Conservation (phyloP, 2,329 filamentous ascomycete species). For the Aureobasidium mangrovei region DNA sequence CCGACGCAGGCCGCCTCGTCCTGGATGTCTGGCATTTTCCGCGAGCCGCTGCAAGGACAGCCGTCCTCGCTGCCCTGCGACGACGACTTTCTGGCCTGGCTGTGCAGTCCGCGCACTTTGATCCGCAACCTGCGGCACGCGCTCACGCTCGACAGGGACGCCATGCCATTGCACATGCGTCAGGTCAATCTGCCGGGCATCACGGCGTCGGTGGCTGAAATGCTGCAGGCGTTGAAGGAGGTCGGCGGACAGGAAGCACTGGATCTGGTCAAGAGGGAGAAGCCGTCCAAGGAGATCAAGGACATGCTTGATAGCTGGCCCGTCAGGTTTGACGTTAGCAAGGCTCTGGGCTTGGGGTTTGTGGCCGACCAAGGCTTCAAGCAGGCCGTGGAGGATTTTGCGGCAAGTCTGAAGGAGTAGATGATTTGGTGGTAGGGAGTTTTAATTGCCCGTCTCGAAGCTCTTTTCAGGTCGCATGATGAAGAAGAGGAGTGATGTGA, state of each 20-base stretch:
- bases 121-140: constrained; percentile 48
- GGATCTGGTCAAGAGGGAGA: constrained; percentile 42
- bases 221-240: constrained; percentile 47
- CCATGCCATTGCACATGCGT: constrained; percentile 41
- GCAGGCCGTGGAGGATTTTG: constrained; percentile 38
- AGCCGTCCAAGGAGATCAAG: constrained; percentile 42
- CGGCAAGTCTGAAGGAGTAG: constrained; percentile 9
- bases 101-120: constrained; percentile 47
- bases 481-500: no score
- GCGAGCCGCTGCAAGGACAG: constrained; percentile 44
- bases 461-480: no score
- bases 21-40: constrained; percentile 46
- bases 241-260: constrained; percentile 47
- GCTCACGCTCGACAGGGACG: constrained; percentile 41
- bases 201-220: constrained; percentile 46
- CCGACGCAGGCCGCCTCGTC: constrained; percentile 44
- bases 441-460: no score
- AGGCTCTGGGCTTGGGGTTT: constrained; percentile 47
- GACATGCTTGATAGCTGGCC: constrained; percentile 50
- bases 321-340: constrained; percentile 46
- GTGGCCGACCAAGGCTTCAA: constrained; percentile 40
- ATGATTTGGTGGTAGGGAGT: neutral
- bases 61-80: constrained; percentile 44
- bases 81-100: constrained; percentile 47
- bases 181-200: constrained; percentile 48